phyloP scores from a whole-genome alignment of 257 asterid species.

The Nicotiana attenuata region DNA sequence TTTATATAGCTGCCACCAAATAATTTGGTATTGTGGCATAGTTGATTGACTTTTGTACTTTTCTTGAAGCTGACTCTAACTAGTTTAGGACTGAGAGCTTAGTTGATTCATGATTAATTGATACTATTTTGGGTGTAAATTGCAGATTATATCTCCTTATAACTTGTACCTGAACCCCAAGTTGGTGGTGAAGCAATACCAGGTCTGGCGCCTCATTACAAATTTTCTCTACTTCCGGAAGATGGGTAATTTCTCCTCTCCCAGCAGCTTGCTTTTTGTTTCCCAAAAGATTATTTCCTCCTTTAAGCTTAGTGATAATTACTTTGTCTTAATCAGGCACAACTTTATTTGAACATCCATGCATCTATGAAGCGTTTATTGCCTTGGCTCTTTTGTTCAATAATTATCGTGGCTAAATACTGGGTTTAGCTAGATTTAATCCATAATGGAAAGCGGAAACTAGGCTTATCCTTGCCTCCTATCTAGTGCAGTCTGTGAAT shows the following conservation, averaged over 20 bases:
- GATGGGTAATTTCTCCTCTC: conserved; percentile 64
- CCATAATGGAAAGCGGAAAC: neutral
- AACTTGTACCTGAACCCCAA: conserved; percentile 88
- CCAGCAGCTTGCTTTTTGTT: neutral
- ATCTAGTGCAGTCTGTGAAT: neutral
- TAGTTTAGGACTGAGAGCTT: neutral
- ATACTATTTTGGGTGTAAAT: conserved; percentile 10
- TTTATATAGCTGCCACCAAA: neutral
- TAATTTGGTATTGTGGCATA: neutral
- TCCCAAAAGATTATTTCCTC: neutral
- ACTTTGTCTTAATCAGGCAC: neutral
- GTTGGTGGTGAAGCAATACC: conserved; percentile 83
- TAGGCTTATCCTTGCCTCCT: neutral
- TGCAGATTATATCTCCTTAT: conserved; percentile 96
- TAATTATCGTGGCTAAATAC: neutral
- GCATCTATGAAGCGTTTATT: neutral
- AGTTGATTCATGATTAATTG: conserved; percentile 11
- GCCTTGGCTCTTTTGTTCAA: neutral
- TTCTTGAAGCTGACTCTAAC: neutral
- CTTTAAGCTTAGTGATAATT: neutral
- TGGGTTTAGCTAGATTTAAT: neutral
- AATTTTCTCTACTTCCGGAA: conserved; percentile 91
- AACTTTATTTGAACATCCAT: neutral
- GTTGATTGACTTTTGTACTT: neutral
- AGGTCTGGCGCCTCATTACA: conserved; percentile 89